Evolutionary conservation across 805 yeast genomes (phyloP).

Genomic region (Yamadazyma endophytica): DNA sequence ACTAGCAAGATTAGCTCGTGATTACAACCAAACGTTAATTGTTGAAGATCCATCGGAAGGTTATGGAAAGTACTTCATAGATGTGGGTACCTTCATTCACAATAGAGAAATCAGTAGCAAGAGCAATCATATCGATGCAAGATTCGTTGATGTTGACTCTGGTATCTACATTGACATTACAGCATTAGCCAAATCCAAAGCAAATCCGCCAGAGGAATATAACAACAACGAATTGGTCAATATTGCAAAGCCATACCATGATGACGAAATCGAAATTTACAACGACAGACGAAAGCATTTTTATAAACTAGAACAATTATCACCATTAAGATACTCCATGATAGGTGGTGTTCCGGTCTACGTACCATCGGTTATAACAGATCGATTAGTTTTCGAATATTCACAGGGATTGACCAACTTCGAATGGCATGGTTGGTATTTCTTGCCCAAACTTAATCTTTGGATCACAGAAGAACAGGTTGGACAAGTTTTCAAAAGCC

Average conservation of each 20-base stretch:
- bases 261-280: conserved; percentile 13
- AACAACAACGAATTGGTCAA: conserved; percentile 7
- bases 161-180: conserved; percentile 58
- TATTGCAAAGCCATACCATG: conserved; percentile 6
- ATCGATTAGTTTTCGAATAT: conserved; percentile 16
- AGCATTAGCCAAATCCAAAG: conserved; percentile 29
- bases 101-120: conserved; percentile 19
- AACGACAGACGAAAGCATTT: conserved; percentile 61
- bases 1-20: conserved; percentile 15
- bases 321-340: conserved; percentile 47
- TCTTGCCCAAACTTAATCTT: conserved; percentile 11
- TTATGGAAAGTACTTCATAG: conserved; percentile 22
- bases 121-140: conserved; percentile 32
- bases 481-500: conserved; percentile 7
- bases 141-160: conserved; percentile 56
- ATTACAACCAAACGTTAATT: conserved; percentile 24
- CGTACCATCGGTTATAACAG: conserved; percentile 14
- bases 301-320: conserved; percentile 40
- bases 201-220: conserved; percentile 13
- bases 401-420: conserved; percentile 12
- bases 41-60: conserved; percentile 29
- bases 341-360: conserved; percentile 46
- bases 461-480: conserved; percentile 14
- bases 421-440: conserved; percentile 15
- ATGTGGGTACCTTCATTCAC: conserved; percentile 25